phyloP scores from a whole-genome alignment of 257 asterid species.

The Fraxinus pennsylvanica region DNA sequence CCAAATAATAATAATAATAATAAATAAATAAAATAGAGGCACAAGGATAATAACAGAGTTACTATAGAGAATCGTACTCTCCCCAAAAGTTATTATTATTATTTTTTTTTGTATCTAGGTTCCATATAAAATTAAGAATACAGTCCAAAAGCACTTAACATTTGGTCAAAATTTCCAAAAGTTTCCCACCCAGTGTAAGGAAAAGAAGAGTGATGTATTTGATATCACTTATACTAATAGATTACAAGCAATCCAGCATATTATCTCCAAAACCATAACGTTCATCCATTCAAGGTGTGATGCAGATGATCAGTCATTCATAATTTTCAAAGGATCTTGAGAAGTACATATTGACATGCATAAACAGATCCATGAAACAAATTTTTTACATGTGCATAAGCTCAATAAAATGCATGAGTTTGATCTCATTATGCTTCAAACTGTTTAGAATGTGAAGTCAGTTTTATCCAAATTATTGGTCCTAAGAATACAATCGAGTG shows the following conservation, averaged over 20 bases:
- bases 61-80: neutral
- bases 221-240: neutral
- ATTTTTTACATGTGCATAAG: neutral
- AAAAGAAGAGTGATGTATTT: neutral
- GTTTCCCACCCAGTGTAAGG: conserved; percentile 6
- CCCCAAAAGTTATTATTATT: neutral
- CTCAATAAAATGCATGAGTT: conserved; percentile 1
- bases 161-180: neutral
- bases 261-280: neutral
- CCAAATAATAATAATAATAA: too few species aligned
- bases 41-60: neutral
- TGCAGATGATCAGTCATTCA: neutral
- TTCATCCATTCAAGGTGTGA: neutral
- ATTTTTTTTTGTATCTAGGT: neutral
- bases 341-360: neutral
- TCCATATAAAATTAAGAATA: neutral
- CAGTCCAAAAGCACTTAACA: conserved; percentile 7
- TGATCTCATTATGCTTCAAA: conserved; percentile 21
- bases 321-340: neutral
- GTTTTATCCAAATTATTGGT: conserved; percentile 14
- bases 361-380: neutral
- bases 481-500: conserved; percentile 9
- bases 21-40: too few species aligned
- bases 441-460: conserved; percentile 6
- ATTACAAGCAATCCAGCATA: neutral